Percentiles rank a stretch among this genome's conserved stretches.
phyloP scores from a whole-genome alignment of 192 early-diverging fungal genomes.

The Allomyces macrogynus region DNA sequence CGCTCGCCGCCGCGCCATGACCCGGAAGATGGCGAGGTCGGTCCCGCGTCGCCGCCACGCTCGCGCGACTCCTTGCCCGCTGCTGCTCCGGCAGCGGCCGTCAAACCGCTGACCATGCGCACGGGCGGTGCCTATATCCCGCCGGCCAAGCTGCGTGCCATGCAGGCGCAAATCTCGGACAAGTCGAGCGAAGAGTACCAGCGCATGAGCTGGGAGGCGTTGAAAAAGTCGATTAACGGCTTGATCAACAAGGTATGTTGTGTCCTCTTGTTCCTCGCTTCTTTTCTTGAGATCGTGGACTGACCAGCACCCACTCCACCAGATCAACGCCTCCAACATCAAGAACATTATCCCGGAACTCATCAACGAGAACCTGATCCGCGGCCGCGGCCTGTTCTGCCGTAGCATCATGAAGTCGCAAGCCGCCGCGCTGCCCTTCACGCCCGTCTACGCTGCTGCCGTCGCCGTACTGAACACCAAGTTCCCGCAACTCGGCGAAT shows the following conservation, averaged over 20 bases:
- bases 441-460: conserved; percentile 73
- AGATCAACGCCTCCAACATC: conserved; percentile 73
- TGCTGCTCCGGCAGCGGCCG: too few relatives aligned
- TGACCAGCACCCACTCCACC: background rate
- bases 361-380: conserved; percentile 74
- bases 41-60: too few relatives aligned
- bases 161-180: conserved; percentile 48
- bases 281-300: background rate
- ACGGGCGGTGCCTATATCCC: conserved; percentile 69
- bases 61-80: too few relatives aligned
- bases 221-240: conserved; percentile 88
- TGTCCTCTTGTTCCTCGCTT: background rate
- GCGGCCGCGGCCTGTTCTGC: conserved; percentile 74
- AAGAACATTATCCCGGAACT: conserved; percentile 74
- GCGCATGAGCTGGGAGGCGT: conserved; percentile 78
- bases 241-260: conserved; percentile 61
- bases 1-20: too few relatives aligned
- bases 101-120: conserved; percentile 6
- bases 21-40: too few relatives aligned
- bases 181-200: conserved; percentile 50
- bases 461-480: conserved; percentile 84
- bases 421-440: conserved; percentile 65
- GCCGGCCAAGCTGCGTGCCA: conserved; percentile 50
- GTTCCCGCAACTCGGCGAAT: conserved; percentile 71
- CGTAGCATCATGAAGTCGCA: conserved; percentile 78